Evolutionary conservation across 306 rosid genomes (phyloP).

Genomic region (Calophaca sinica): DNA sequence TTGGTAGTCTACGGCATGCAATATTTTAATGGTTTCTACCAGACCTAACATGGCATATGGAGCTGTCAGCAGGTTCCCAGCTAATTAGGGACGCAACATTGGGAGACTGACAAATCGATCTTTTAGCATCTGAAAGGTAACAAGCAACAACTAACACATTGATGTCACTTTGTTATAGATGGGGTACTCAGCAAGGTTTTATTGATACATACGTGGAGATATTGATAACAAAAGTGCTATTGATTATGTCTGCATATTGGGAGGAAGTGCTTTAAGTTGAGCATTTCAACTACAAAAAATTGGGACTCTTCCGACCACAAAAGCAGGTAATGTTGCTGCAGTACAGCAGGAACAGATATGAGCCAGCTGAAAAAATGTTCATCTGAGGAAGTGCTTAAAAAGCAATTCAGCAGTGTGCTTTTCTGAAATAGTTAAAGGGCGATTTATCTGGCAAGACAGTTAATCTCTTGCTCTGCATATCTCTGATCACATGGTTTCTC

Average conservation of each 20-base stretch:
- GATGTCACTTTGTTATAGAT: too few species aligned
- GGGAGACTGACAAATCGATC: slow-evolving; percentile 16
- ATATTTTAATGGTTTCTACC: background rate
- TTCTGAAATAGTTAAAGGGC: slow-evolving; percentile 14
- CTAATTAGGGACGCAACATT: background rate
- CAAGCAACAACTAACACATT: background rate
- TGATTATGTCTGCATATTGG: too few species aligned
- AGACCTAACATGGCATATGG: background rate
- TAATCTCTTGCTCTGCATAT: background rate
- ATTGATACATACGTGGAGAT: too few species aligned
- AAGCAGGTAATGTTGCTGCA: slow-evolving; percentile 3
- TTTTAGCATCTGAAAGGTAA: slow-evolving; percentile 19
- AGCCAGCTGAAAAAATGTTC: background rate
- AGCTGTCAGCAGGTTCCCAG: too few species aligned
- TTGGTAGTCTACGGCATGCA: slow-evolving; percentile 18
- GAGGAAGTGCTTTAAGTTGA: too few species aligned
- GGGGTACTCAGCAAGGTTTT: too few species aligned
- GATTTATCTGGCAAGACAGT: background rate
- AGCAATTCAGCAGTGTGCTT: background rate
- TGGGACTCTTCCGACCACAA: background rate
- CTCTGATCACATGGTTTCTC: background rate
- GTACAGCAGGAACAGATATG: background rate
- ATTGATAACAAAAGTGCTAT: too few species aligned
- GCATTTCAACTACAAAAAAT: background rate
- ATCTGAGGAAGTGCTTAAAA: background rate